A percentile compares a stretch with the other conserved stretches of the same genome.
Evolutionary conservation across 2,329 filamentous ascomycete genomes (phyloP).

Genomic region (Phaeosphaeriaceae sp.): DNA sequence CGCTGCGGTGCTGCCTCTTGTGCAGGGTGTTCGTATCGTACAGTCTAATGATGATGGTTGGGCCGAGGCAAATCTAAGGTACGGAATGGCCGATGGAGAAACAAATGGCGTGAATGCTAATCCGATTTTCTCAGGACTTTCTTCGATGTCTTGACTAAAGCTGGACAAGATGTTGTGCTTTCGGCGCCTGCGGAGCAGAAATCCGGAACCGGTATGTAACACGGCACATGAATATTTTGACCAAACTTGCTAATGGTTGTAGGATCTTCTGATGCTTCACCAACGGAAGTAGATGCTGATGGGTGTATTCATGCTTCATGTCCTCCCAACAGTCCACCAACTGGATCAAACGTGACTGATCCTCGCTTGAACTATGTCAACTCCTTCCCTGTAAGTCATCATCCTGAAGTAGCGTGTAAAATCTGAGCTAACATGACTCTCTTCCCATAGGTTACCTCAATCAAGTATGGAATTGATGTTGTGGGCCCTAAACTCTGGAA

Average conservation of each 20-base stretch:
- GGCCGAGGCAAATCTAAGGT: conserved; percentile 69
- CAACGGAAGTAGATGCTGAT: conserved; percentile 52
- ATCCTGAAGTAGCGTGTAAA: not conserved
- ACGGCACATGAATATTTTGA: not conserved
- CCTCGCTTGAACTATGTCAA: conserved; percentile 74
- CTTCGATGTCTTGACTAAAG: conserved; percentile 60
- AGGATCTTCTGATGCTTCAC: conserved; percentile 62
- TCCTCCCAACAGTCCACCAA: conserved; percentile 60
- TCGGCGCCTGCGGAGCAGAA: conserved; percentile 71
- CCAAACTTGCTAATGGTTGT: not conserved
- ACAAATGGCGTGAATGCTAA: not conserved
- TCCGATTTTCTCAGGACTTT: conserved; percentile 52
- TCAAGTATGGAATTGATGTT: conserved; percentile 66
- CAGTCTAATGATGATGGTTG: conserved; percentile 76
- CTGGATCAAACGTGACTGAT: conserved; percentile 63
- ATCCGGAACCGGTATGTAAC: conserved; percentile 63
- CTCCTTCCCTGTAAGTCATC: conserved; percentile 59
- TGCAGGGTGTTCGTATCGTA: conserved; percentile 49
- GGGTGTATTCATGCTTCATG: conserved; percentile 70
- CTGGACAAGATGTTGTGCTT: conserved; percentile 67
- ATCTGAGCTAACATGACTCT: conserved; percentile 27
- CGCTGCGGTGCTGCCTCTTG: conserved; percentile 31
- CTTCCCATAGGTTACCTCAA: conserved; percentile 56
- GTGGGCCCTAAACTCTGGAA: conserved; percentile 63
- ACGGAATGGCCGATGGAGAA: no score